Percentiles rank a stretch among this genome's conserved stretches.
phyloP scores from a whole-genome alignment of 768 basidiomycete species.

The Asterophora parasitica region DNA sequence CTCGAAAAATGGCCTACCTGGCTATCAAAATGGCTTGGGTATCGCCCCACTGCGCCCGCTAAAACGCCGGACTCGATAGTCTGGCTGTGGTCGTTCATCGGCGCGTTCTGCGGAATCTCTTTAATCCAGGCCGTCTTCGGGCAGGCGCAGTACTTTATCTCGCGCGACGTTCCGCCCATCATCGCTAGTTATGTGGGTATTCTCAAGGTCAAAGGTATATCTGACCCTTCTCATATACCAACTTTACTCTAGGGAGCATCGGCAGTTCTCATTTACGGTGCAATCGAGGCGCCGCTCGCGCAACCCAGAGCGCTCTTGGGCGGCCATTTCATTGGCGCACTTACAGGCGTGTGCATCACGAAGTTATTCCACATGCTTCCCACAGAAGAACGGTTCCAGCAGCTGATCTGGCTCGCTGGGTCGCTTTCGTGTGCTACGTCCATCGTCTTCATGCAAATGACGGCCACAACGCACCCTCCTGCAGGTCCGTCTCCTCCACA shows the following conservation, averaged over 20 bases:
- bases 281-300: constrained; percentile 46
- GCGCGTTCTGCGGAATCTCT: constrained; percentile 45
- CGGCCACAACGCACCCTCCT: constrained; percentile 49
- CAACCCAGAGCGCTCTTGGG: constrained; percentile 49
- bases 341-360: constrained; percentile 45
- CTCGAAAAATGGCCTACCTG: constrained; percentile 32
- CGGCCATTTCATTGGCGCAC: constrained; percentile 47
- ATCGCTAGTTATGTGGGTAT: constrained; percentile 43
- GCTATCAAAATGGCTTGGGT: constrained; percentile 41
- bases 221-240: neutral
- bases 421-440: constrained; percentile 39
- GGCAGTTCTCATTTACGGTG: constrained; percentile 51
- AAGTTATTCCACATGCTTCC: constrained; percentile 46
- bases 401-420: constrained; percentile 46
- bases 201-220: neutral
- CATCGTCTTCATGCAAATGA: constrained; percentile 48
- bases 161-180: constrained; percentile 40
- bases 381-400: constrained; percentile 34
- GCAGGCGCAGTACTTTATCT: constrained; percentile 42
- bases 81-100: constrained; percentile 51
- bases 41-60: constrained; percentile 30
- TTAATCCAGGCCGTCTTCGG: constrained; percentile 47
- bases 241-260: constrained; percentile 42
- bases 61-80: constrained; percentile 30
- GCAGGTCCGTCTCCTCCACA: constrained; percentile 29